Conservation (phyloP, 169 alveolate species). For the Theileria equi region DNA sequence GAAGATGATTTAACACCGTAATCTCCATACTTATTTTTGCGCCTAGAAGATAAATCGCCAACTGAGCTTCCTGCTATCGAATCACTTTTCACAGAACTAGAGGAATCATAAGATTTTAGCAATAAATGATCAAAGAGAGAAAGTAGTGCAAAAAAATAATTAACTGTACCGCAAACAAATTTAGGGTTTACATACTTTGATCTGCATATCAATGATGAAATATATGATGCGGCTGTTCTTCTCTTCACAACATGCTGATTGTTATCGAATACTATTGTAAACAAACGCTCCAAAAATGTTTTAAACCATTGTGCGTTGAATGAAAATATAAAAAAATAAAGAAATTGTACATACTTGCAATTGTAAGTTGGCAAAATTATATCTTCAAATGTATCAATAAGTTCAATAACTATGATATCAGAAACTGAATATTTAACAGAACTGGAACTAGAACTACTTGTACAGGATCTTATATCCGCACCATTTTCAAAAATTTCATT, state of each 20-base stretch:
- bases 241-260: conserved; percentile 32
- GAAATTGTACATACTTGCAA: conserved; percentile 63
- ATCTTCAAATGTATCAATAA: conserved; percentile 48
- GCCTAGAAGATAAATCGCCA: not conserved
- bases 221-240: conserved; percentile 37
- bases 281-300: conserved; percentile 53
- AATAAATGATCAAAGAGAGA: conserved; percentile 25
- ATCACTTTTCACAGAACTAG: not conserved
- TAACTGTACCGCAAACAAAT: conserved; percentile 27
- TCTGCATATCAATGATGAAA: conserved; percentile 50
- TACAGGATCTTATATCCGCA: not conserved
- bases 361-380: conserved; percentile 58
- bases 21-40: not conserved
- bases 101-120: not conserved
- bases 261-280: conserved; percentile 49
- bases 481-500: too few species aligned
- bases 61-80: not conserved
- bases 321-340: conserved; percentile 37
- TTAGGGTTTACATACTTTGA: conserved; percentile 17
- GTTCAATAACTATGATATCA: conserved; percentile 45
- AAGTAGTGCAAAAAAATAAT: conserved; percentile 42
- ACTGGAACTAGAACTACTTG: not conserved
- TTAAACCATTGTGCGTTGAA: conserved; percentile 32
- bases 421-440: conserved; percentile 29
- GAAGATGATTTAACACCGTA: conserved; percentile 2